A percentile compares a stretch with the other conserved stretches of the same genome.
Conservation (phyloP, 2,329 filamentous ascomycete genomes). For the Colletotrichum theobromicola region DNA sequence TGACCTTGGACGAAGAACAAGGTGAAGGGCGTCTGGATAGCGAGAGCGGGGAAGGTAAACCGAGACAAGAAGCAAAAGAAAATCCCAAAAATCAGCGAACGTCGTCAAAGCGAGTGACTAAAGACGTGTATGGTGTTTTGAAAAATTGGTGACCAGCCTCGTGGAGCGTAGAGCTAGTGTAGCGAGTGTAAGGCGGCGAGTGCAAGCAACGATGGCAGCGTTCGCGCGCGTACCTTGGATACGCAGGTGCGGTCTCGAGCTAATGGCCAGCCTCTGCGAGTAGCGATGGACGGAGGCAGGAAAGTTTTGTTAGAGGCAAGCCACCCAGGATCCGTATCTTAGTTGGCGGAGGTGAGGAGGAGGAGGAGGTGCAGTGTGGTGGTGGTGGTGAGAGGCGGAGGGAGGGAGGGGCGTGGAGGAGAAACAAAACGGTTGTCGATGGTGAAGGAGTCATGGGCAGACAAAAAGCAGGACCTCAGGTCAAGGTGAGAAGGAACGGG, state of each 20-base stretch:
- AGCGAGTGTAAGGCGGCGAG: background rate
- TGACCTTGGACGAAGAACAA: background rate
- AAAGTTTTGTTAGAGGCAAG: background rate
- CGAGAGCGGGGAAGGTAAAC: background rate
- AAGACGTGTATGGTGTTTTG: background rate
- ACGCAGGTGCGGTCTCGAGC: background rate
- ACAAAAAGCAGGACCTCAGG: background rate
- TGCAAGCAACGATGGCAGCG: background rate
- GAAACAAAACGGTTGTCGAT: background rate
- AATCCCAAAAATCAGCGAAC: background rate
- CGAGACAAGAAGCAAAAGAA: background rate
- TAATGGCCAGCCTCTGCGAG: background rate
- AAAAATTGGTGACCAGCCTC: background rate
- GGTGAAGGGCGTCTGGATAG: background rate
- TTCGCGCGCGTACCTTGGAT: background rate
- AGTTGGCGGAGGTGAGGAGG: background rate
- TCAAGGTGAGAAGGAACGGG: background rate
- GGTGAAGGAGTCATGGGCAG: background rate
- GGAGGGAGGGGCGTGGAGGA: background rate
- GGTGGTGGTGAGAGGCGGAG: background rate
- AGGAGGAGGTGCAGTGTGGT: background rate
- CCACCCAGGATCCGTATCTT: background rate
- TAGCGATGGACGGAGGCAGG: background rate
- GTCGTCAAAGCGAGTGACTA: constrained; percentile 6
- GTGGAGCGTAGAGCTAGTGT: background rate